Evolutionary conservation across 768 basidiomycete genomes (phyloP), one percentile per base, ranked within the genome.

Genomic region (Pholiota molesta): DNA sequence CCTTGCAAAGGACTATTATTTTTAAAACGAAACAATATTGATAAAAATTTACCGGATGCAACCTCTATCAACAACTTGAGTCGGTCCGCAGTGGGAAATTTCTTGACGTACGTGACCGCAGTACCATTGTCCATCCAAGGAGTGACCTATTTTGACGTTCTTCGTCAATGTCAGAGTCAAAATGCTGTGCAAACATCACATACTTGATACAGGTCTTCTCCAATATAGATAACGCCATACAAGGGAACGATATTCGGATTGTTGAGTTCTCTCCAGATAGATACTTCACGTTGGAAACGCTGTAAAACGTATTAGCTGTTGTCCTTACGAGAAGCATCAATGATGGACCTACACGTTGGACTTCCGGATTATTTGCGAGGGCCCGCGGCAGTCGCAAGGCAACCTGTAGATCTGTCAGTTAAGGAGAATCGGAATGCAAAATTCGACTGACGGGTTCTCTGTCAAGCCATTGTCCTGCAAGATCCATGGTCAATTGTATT

Each of bases 111-210:
- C 0, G 65, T 62, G 17, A 78, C 64, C 2, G 75, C 74, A 19
- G 79, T 78, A 11, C 79, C 77, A 58, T 81, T 74, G 23, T 76
- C 72, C 77, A 81, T 80, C 77, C 77, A 81, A 5, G 81, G 80
- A 42, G 77, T 78, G 57, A 83, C 80, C 78, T 82, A 55, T 23
- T 31, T 49, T n/a, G 42, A 19, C 8, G 23, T 21, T 19, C 13
- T 19, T 23, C 8, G n/a, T 39, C 26, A 44, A 11, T 56, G 3
- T 40, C 39, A 55, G 9, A 10, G n/a, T n/a, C 2, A 19, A n/a
- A n/a, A 3, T 44, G n/a, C n/a, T n/a, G n/a, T n/a, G n/a, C n/a
- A n/a, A 26, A 35, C 3, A 16, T 17, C 17, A 65, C 71, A 19
- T 62, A 79, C 79, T 17, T 72, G 71, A 64, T 74, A 79, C 9